Evolutionary conservation across 148 eudicot genomes (phyloP).

Genomic region (Cornus controversa): DNA sequence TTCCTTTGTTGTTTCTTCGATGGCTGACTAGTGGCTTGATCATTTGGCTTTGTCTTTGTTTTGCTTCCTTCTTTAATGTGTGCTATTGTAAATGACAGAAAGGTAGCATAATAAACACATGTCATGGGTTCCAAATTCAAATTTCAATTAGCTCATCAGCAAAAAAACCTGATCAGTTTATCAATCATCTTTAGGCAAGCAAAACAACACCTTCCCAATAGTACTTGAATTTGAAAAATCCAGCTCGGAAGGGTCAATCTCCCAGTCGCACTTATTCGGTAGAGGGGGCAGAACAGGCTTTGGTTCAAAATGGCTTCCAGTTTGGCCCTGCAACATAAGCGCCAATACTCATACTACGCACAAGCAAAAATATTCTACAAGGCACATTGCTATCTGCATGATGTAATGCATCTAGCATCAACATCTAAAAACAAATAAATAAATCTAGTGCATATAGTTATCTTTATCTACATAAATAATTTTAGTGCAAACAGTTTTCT

Average conservation of each 20-base stretch:
- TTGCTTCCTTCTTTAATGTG: not conserved
- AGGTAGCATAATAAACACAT: not conserved
- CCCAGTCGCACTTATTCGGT: slow-evolving; percentile 96
- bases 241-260: slow-evolving; percentile 88
- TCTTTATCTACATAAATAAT: too few species aligned
- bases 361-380: not conserved
- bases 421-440: not conserved
- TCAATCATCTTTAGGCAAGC: not conserved
- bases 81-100: too few species aligned
- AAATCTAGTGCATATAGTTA: too few species aligned
- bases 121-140: not conserved
- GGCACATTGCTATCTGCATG: not conserved
- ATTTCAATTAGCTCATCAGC: not conserved
- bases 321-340: slow-evolving; percentile 74
- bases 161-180: not conserved
- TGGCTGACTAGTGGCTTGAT: not conserved
- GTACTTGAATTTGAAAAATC: slow-evolving; percentile 69
- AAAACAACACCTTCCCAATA: slow-evolving; percentile 78
- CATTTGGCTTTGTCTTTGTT: not conserved
- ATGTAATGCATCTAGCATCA: not conserved
- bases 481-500: too few species aligned
- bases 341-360: slow-evolving; percentile 7
- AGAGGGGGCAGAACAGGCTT: slow-evolving; percentile 86
- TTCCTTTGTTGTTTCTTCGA: too few species aligned
- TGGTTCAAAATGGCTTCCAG: slow-evolving; percentile 96